Conservation (phyloP, 148 eudicot genomes). For the Fallopia convolvulus region DNA sequence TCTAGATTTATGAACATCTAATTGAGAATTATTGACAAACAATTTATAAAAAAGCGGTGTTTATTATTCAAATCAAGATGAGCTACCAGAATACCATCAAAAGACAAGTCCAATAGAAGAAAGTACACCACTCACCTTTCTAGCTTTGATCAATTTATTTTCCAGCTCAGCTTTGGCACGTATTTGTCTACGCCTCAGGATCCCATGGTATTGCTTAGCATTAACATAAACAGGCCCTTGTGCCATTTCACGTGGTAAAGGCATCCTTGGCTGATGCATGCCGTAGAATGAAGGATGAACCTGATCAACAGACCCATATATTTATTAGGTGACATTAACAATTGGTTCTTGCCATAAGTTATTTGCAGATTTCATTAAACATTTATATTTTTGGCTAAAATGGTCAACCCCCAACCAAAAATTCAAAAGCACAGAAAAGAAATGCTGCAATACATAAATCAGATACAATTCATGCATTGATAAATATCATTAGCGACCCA, state of each 20-base stretch:
- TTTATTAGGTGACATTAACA: not conserved
- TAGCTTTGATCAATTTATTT: constrained; percentile 65
- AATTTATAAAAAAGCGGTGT: not conserved
- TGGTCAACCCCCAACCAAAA: too few species aligned
- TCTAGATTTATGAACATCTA: not conserved
- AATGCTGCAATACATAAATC: constrained; percentile 6
- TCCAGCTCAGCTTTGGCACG: constrained; percentile 98
- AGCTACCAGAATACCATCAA: not conserved
- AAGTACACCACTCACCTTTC: constrained; percentile 47
- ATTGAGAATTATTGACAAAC: not conserved
- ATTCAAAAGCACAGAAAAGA: too few species aligned
- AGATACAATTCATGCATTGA: not conserved
- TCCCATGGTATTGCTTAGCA: constrained; percentile 90
- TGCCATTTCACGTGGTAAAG: constrained; percentile 79
- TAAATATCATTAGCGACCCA: constrained; percentile 20
- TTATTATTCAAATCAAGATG: not conserved
- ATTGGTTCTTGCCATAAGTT: not conserved
- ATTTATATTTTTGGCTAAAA: too few species aligned
- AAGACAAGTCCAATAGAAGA: not conserved
- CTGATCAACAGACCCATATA: constrained; percentile 23
- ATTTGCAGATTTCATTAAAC: not conserved
- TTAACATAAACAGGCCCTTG: constrained; percentile 93
- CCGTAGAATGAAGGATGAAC: constrained; percentile 62
- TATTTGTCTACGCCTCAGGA: constrained; percentile 77
- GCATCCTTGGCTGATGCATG: constrained; percentile 75